Conservation (phyloP, 352 stramenopile genomes). For the Thalassiosira livingstoniorum region DNA sequence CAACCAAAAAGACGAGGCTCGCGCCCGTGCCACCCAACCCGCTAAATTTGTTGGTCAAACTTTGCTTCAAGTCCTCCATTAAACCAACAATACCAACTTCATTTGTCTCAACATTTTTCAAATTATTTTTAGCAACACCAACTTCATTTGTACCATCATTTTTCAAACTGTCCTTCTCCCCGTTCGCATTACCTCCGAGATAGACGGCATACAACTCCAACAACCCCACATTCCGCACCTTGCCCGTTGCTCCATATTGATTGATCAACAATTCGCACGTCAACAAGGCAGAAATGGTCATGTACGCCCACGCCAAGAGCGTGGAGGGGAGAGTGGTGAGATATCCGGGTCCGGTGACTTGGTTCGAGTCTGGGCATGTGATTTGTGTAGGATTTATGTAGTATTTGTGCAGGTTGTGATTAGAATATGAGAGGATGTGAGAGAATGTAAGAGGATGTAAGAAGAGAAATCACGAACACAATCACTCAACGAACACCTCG, state of each 20-base stretch:
- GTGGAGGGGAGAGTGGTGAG: conserved; percentile 72
- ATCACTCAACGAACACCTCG: too few relatives aligned
- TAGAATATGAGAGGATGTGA: too few relatives aligned
- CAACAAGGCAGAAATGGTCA: conserved; percentile 83
- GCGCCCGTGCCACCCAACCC: conserved; percentile 63
- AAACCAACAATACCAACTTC: too few relatives aligned
- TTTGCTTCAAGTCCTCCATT: too few relatives aligned
- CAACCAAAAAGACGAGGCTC: conserved; percentile 79
- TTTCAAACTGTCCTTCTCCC: too few relatives aligned
- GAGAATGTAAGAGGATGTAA: too few relatives aligned
- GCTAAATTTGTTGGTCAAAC: too few relatives aligned
- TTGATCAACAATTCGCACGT: conserved; percentile 86
- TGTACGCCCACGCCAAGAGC: conserved; percentile 80
- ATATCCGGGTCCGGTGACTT: conserved; percentile 62
- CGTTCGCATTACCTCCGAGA: conserved; percentile 60
- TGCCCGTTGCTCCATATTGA: conserved; percentile 65
- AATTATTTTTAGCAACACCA: too few relatives aligned
- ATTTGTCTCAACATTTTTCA: too few relatives aligned
- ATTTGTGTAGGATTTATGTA: neutral
- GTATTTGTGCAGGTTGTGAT: too few relatives aligned
- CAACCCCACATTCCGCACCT: conserved; percentile 61
- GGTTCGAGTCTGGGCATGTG: conserved; percentile 18
- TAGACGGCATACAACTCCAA: conserved; percentile 69
- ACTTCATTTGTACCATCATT: too few relatives aligned
- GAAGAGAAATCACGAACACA: too few relatives aligned